phyloP scores from a whole-genome alignment of 1,284 basidiomycete species.

The Stygiomarasmius scandens region DNA sequence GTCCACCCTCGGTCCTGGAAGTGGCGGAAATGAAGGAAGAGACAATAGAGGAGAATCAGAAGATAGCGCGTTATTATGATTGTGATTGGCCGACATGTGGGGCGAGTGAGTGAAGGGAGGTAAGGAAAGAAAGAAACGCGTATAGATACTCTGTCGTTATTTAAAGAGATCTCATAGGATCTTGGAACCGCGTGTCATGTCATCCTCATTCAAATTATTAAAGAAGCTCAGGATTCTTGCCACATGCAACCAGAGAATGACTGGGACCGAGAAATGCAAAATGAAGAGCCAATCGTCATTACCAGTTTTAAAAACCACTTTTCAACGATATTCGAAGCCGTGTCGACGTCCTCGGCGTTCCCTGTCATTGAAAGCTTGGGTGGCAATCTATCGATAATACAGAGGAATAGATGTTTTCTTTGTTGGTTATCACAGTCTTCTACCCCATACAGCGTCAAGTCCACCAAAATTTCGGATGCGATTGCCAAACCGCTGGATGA shows the following conservation, averaged over 20 bases:
- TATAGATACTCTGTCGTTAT: not conserved
- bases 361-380: too few relatives aligned
- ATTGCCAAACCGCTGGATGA: too few relatives aligned
- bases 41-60: not conserved
- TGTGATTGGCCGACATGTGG: not conserved
- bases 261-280: not conserved
- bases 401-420: too few relatives aligned
- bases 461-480: too few relatives aligned
- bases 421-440: too few relatives aligned
- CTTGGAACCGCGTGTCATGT: not conserved
- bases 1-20: constrained; percentile 19
- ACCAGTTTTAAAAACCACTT: too few relatives aligned
- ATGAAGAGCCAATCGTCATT: not conserved
- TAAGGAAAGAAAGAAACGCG: not conserved
- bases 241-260: not conserved
- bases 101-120: not conserved
- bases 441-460: too few relatives aligned
- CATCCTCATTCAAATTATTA: not conserved
- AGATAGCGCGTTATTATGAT: too few relatives aligned
- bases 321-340: too few relatives aligned
- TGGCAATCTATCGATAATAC: too few relatives aligned
- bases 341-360: too few relatives aligned
- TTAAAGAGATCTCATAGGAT: not conserved
- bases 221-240: not conserved
- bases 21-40: not conserved